These are phyloP conservation scores for Parachlorella kessleri DNA, from an alignment of 139 green algal species.

Conservation along the genomic window DNA sequence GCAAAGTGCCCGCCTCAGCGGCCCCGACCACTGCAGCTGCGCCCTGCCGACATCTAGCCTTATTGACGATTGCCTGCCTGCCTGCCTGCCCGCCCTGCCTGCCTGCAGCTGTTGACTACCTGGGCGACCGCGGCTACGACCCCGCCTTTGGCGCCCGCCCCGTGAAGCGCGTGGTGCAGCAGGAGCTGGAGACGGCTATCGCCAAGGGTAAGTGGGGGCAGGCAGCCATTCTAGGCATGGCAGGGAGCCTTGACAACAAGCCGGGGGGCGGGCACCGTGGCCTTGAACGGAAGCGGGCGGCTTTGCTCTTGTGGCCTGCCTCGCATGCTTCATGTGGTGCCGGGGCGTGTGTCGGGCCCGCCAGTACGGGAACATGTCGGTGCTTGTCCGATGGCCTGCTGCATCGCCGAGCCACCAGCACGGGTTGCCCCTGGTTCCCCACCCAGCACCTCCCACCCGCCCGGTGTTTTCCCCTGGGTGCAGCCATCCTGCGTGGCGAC, in stretches of 20 bases:
- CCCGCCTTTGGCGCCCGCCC: slow-evolving; percentile 93
- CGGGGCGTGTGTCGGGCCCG: too few relatives aligned
- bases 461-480: neutral
- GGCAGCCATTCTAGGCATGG: too few relatives aligned
- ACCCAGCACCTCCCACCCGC: neutral
- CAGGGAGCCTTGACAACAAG: too few relatives aligned
- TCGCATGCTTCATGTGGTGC: too few relatives aligned
- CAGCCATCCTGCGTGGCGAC: slow-evolving; percentile 70
- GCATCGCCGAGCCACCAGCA: neutral
- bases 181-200: slow-evolving; percentile 95
- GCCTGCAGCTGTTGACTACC: slow-evolving; percentile 69
- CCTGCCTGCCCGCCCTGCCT: neutral
- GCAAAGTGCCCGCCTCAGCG: too few relatives aligned
- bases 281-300: too few relatives aligned
- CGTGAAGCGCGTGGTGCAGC: slow-evolving; percentile 97
- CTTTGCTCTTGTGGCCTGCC: too few relatives aligned
- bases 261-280: too few relatives aligned
- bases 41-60: too few relatives aligned
- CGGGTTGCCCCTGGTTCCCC: neutral
- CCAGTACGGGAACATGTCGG: too few relatives aligned
- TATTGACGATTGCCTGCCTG: neutral
- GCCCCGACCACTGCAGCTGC: too few relatives aligned
- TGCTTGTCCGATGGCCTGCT: too few relatives aligned
- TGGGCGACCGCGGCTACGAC: slow-evolving; percentile 87
- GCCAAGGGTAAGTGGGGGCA: slow-evolving; percentile 57